These are phyloP conservation scores for Solanum chiquidenum DNA, from an alignment of 257 asterid species.

Conservation along the genomic window DNA sequence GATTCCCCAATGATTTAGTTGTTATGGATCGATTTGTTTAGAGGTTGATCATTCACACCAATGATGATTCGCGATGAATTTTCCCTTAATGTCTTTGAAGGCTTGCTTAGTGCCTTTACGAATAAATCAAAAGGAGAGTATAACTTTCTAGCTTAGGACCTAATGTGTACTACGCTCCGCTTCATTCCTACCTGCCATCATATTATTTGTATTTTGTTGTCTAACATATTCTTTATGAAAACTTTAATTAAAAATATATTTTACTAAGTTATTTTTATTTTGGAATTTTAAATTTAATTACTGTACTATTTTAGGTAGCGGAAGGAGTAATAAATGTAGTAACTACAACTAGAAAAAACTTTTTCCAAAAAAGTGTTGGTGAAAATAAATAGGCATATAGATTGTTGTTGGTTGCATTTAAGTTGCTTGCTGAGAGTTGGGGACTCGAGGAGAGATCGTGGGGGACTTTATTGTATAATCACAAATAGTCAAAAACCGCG, in stretches of 20 bases:
- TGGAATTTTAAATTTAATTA: no score
- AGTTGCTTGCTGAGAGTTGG: neutral
- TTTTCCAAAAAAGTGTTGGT: neutral
- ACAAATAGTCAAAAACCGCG: neutral
- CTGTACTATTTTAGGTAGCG: neutral
- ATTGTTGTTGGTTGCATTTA: neutral
- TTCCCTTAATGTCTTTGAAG: no score
- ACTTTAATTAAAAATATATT: no score
- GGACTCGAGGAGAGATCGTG: neutral
- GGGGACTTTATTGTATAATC: neutral
- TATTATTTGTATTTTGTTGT: neutral
- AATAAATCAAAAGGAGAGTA: no score
- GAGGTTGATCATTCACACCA: accelerated
- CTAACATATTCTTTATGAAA: neutral
- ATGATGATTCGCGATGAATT: no score
- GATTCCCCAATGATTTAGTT: neutral
- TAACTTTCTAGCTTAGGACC: no score
- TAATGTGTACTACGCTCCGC: no score
- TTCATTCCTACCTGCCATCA: neutral
- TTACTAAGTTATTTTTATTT: no score
- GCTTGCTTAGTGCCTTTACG: no score
- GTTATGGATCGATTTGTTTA: neutral
- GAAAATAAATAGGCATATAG: neutral
- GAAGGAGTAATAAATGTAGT: neutral
- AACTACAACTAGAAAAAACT: neutral